A percentile compares a stretch with the other conserved stretches of the same genome.
These are phyloP conservation scores for Colletotrichum tropicale DNA, from an alignment of 2,329 filamentous ascomycete genomes.

Conservation along the genomic window DNA sequence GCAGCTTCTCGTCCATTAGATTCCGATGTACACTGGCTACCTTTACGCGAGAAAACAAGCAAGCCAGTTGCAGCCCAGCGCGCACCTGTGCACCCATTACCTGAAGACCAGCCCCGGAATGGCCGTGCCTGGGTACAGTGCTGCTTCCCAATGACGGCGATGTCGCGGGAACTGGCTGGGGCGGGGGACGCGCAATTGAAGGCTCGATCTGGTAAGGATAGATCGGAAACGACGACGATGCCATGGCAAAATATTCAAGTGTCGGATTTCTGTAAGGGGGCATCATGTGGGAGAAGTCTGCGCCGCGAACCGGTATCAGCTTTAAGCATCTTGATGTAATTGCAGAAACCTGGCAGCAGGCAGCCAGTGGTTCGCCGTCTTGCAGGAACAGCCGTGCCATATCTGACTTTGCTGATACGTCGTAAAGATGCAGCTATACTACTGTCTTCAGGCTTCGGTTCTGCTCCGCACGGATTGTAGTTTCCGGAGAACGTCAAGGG, in stretches of 20 bases:
- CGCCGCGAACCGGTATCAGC: not conserved
- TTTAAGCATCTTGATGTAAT: not conserved
- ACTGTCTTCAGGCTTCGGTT: not conserved
- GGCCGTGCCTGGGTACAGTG: not conserved
- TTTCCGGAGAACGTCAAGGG: not conserved
- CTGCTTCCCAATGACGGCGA: slow-evolving; percentile 7
- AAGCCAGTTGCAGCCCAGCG: not conserved
- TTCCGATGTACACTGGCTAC: not conserved
- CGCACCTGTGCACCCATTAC: not conserved
- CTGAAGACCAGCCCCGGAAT: not conserved
- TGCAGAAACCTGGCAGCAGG: not conserved
- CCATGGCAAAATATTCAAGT: not conserved
- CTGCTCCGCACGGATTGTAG: not conserved
- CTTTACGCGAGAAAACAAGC: not conserved
- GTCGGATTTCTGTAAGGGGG: not conserved
- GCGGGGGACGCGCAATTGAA: slow-evolving; percentile 12
- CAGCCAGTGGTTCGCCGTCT: not conserved
- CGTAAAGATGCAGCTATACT: not conserved
- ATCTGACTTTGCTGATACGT: not conserved
- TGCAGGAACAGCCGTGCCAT: not conserved
- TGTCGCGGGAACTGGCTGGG: not conserved
- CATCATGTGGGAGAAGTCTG: not conserved
- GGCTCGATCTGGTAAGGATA: slow-evolving; percentile 6
- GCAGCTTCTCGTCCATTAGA: not conserved
- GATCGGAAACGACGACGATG: not conserved